Conservation (phyloP, 306 rosid genomes). For the Vicia sativa region DNA sequence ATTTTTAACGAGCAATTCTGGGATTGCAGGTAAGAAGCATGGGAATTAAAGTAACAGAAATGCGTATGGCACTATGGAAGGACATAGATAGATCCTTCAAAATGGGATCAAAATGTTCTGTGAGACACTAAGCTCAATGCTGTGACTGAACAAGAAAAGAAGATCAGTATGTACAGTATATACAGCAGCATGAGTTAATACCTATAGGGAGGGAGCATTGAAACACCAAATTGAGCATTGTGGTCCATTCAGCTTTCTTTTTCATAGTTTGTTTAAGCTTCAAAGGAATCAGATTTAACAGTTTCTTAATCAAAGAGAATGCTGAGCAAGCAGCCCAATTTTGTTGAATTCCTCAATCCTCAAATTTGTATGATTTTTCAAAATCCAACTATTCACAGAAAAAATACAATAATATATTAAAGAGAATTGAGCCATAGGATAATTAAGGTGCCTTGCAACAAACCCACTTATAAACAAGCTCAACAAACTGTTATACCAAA, state of each 20-base stretch:
- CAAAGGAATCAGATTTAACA: constrained; percentile 7
- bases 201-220: constrained; percentile 32
- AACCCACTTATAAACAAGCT: too few relatives aligned
- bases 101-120: constrained; percentile 27
- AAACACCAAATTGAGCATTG: constrained; percentile 33
- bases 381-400: neutral
- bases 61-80: constrained; percentile 13
- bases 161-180: constrained; percentile 23
- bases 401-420: neutral
- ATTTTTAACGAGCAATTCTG: constrained; percentile 31
- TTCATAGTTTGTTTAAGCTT: neutral
- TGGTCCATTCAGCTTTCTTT: constrained; percentile 14
- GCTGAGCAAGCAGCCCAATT: constrained; percentile 1
- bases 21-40: constrained; percentile 62
- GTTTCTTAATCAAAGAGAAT: neutral
- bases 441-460: too few relatives aligned
- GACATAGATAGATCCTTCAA: constrained; percentile 18
- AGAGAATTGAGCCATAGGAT: too few relatives aligned
- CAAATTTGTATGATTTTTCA: neutral
- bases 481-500: too few relatives aligned
- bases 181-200: constrained; percentile 33
- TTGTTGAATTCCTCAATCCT: neutral
- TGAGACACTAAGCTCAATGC: constrained; percentile 38
- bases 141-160: constrained; percentile 33
- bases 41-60: constrained; percentile 52